A percentile compares a stretch with the other conserved stretches of the same genome.
Conservation (phyloP, 2,329 filamentous ascomycete genomes). For the Periconia sp. region DNA sequence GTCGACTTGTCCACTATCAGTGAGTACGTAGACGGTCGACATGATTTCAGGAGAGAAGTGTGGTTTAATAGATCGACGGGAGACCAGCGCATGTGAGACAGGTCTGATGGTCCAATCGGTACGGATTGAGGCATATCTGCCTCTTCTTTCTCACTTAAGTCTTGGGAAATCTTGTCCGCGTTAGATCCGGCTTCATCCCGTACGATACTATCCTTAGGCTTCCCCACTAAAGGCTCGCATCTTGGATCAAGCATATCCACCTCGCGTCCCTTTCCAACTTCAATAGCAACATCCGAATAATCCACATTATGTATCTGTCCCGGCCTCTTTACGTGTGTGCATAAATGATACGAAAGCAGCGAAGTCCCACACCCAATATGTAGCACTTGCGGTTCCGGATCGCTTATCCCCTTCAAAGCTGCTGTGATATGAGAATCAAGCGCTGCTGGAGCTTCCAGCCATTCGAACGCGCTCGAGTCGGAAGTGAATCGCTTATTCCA, state of each 20-base stretch:
- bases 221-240: no score
- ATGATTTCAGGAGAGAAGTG: constrained; percentile 31
- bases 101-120: not conserved
- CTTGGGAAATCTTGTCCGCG: no score
- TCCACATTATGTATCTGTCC: constrained; percentile 46
- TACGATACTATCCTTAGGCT: no score
- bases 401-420: constrained; percentile 20
- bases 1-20: constrained; percentile 47
- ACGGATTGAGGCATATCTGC: not conserved
- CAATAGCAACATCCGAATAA: constrained; percentile 44
- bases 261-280: constrained; percentile 39
- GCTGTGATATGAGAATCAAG: constrained; percentile 36
- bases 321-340: constrained; percentile 35
- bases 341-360: constrained; percentile 43
- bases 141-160: no score
- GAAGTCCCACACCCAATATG: constrained; percentile 50
- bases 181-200: no score
- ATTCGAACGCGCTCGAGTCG: constrained; percentile 45
- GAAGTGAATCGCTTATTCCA: constrained; percentile 46
- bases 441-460: constrained; percentile 39
- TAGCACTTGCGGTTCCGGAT: constrained; percentile 32
- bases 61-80: constrained; percentile 43
- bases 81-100: constrained; percentile 40
- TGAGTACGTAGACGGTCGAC: constrained; percentile 32
- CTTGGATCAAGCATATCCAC: constrained; percentile 30